Evolutionary conservation across 768 basidiomycete species (phyloP).

Genomic region (Mrakia blollopis): DNA sequence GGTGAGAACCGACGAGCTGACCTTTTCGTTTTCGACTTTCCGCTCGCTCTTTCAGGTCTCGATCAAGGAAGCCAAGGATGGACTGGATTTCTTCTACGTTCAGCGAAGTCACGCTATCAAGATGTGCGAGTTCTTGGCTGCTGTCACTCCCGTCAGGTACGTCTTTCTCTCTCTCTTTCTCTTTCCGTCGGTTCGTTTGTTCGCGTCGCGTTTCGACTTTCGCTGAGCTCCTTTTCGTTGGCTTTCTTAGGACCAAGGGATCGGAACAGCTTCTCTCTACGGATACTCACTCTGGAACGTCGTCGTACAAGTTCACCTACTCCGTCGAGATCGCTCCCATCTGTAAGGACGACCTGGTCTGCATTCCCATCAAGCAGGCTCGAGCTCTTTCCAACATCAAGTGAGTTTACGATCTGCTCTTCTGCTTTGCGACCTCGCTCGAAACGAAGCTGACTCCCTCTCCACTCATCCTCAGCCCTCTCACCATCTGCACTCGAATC

Average conservation of each 20-base stretch:
- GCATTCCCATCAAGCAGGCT: slow-evolving; percentile 76
- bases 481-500: slow-evolving; percentile 82
- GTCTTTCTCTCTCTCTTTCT: slow-evolving; percentile 39
- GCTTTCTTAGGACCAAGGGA: slow-evolving; percentile 64
- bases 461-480: slow-evolving; percentile 59
- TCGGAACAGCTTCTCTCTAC: slow-evolving; percentile 91
- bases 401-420: slow-evolving; percentile 36
- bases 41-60: slow-evolving; percentile 57
- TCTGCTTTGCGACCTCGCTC: background rate
- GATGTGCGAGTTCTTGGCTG: slow-evolving; percentile 87
- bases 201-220: background rate
- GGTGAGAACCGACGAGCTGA: background rate
- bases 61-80: slow-evolving; percentile 87
- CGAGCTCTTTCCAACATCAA: slow-evolving; percentile 78
- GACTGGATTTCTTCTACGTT: slow-evolving; percentile 94
- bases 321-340: slow-evolving; percentile 95
- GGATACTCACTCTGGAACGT: slow-evolving; percentile 85
- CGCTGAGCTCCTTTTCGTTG: background rate
- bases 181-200: background rate
- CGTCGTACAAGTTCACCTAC: slow-evolving; percentile 96
- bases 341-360: slow-evolving; percentile 96
- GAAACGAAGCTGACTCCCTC: slow-evolving; percentile 35
- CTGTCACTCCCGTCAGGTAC: slow-evolving; percentile 82
- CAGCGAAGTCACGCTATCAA: slow-evolving; percentile 85
- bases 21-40: background rate